Evolutionary conservation across 2,329 filamentous ascomycete genomes (phyloP).

Genomic region (Biscogniauxia mediterranea): DNA sequence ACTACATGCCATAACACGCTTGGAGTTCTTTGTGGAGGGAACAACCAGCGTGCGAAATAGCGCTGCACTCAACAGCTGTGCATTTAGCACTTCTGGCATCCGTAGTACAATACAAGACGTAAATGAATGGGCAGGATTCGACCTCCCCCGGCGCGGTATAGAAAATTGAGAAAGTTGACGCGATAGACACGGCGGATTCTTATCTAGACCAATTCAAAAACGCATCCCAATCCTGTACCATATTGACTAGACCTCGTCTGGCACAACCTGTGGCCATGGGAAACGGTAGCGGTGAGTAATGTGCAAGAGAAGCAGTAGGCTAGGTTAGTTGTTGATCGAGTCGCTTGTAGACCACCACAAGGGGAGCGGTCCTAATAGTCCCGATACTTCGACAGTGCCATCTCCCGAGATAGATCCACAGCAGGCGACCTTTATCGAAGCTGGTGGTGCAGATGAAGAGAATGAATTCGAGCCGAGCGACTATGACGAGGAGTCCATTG

Average conservation of each 20-base stretch:
- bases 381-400: background rate
- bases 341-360: background rate
- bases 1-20: background rate
- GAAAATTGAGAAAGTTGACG: background rate
- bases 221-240: background rate
- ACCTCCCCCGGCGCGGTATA: too few relatives aligned
- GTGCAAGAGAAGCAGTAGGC: background rate
- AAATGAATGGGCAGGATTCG: background rate
- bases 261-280: constrained; percentile 2
- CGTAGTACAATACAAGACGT: background rate
- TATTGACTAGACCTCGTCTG: background rate
- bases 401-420: constrained; percentile 2
- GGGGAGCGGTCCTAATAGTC: background rate
- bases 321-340: background rate
- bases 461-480: constrained; percentile 22
- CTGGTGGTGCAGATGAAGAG: constrained; percentile 19
- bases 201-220: background rate
- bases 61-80: background rate
- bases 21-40: background rate
- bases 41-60: background rate
- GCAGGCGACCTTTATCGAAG: constrained; percentile 13
- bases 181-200: background rate
- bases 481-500: constrained; percentile 29
- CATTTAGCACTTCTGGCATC: too few relatives aligned
- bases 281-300: background rate